phyloP scores from a whole-genome alignment of 768 basidiomycete species.

The Xerocomus brunneocitrinus region DNA sequence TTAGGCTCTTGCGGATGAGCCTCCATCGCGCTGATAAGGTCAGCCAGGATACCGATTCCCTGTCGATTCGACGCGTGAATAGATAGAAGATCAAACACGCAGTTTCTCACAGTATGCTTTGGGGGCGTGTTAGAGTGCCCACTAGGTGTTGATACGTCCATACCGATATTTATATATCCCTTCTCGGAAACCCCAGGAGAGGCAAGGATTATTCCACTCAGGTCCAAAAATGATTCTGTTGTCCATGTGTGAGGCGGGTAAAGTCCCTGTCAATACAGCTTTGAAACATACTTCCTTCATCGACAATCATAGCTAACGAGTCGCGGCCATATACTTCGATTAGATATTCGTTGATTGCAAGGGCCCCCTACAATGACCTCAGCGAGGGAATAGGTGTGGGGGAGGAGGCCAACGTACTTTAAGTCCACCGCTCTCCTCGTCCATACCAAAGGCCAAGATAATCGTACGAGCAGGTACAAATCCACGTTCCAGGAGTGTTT shows the following conservation, averaged over 20 bases:
- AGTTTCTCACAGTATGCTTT: slow-evolving; percentile 41
- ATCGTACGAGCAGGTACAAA: slow-evolving; percentile 30
- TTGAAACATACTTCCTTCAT: slow-evolving; percentile 46
- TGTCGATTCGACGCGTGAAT: slow-evolving; percentile 7
- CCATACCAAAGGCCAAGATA: slow-evolving; percentile 40
- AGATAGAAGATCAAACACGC: neutral
- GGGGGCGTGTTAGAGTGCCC: slow-evolving; percentile 55
- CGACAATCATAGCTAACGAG: slow-evolving; percentile 50
- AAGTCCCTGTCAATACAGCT: neutral
- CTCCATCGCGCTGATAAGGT: slow-evolving; percentile 45
- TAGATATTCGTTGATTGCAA: slow-evolving; percentile 37
- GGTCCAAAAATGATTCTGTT: slow-evolving; percentile 26
- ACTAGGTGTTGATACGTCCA: slow-evolving; percentile 44
- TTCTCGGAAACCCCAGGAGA: slow-evolving; percentile 35
- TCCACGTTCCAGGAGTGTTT: slow-evolving; percentile 25
- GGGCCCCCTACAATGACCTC: slow-evolving; percentile 36
- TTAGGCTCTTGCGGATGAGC: slow-evolving; percentile 36
- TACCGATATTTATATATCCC: slow-evolving; percentile 39
- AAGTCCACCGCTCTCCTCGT: slow-evolving; percentile 41
- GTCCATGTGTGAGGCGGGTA: neutral
- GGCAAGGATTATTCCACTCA: slow-evolving; percentile 31
- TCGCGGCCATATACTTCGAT: slow-evolving; percentile 43
- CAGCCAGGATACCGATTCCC: slow-evolving; percentile 50
- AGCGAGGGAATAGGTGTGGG: neutral
- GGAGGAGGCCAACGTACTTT: slow-evolving; percentile 26